Conservation (phyloP, 1,139 yeast species). For the Geotrichum carabidarum region DNA sequence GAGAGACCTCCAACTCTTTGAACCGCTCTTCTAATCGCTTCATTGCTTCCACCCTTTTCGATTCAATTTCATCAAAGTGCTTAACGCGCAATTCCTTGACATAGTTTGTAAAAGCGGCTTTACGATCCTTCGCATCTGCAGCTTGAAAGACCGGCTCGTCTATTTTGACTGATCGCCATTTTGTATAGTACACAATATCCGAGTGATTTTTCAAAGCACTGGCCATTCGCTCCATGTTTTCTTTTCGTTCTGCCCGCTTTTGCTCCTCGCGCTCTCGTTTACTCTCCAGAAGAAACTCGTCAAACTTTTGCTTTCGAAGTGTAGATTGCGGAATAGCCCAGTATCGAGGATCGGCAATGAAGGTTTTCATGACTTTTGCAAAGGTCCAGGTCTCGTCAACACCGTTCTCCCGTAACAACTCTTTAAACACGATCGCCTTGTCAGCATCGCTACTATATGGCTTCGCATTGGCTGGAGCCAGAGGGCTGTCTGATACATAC, state of each 20-base stretch:
- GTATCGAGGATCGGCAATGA: constrained; percentile 58
- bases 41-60: constrained; percentile 24
- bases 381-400: constrained; percentile 79
- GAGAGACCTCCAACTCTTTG: constrained; percentile 36
- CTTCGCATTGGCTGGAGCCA: constrained; percentile 18
- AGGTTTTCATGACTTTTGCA: constrained; percentile 55
- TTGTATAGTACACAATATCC: constrained; percentile 51
- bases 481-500: constrained; percentile 15
- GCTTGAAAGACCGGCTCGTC: constrained; percentile 58
- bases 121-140: constrained; percentile 24
- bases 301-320: constrained; percentile 58
- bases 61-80: constrained; percentile 36
- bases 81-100: constrained; percentile 42
- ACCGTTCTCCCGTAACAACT: constrained; percentile 48
- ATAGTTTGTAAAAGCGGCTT: constrained; percentile 48
- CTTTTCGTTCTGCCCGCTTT: constrained; percentile 45
- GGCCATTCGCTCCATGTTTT: constrained; percentile 52
- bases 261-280: constrained; percentile 45
- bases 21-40: constrained; percentile 27
- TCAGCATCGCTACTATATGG: constrained; percentile 30
- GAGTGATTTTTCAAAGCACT: constrained; percentile 44
- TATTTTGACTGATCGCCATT: constrained; percentile 62
- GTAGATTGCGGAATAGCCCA: constrained; percentile 65
- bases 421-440: constrained; percentile 47
- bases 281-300: constrained; percentile 54